Conservation (phyloP, 306 rosid species). For the Gleditsia sinensis region DNA sequence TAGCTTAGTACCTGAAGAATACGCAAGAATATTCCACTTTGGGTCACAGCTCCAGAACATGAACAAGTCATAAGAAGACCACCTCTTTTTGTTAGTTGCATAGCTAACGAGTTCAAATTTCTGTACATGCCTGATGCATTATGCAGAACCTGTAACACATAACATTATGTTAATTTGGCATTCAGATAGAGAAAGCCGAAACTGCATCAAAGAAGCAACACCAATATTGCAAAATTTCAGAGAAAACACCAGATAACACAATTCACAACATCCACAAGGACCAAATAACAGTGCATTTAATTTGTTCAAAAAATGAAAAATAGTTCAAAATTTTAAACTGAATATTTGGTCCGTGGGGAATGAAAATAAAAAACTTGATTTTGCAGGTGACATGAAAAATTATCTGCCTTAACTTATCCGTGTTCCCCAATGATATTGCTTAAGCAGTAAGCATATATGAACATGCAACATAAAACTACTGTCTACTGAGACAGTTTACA, state of each 20-base stretch:
- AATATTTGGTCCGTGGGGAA: too few relatives aligned
- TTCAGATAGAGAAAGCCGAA: slow-evolving; percentile 3
- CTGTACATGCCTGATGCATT: slow-evolving; percentile 92
- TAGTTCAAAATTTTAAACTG: too few relatives aligned
- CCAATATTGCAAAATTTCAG: neutral
- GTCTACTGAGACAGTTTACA: too few relatives aligned
- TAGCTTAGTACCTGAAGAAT: slow-evolving; percentile 69
- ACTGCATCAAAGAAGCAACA: slow-evolving; percentile 8
- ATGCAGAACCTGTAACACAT: slow-evolving; percentile 62
- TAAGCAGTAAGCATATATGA: neutral
- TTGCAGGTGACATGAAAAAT: too few relatives aligned
- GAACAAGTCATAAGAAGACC: slow-evolving; percentile 97
- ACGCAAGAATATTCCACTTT: slow-evolving; percentile 76
- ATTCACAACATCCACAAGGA: neutral
- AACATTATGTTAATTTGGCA: slow-evolving; percentile 13
- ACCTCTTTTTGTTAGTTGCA: slow-evolving; percentile 83
- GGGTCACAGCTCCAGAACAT: slow-evolving; percentile 92
- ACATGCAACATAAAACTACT: neutral
- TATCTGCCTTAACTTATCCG: neutral
- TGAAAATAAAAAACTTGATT: too few relatives aligned
- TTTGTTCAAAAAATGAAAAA: too few relatives aligned
- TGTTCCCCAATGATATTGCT: neutral
- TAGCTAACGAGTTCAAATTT: slow-evolving; percentile 78
- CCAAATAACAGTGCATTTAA: too few relatives aligned
- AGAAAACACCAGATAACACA: slow-evolving; percentile 13